phyloP scores from a whole-genome alignment of 2,329 filamentous ascomycete genomes.

The Exophiala lecanii-corni region DNA sequence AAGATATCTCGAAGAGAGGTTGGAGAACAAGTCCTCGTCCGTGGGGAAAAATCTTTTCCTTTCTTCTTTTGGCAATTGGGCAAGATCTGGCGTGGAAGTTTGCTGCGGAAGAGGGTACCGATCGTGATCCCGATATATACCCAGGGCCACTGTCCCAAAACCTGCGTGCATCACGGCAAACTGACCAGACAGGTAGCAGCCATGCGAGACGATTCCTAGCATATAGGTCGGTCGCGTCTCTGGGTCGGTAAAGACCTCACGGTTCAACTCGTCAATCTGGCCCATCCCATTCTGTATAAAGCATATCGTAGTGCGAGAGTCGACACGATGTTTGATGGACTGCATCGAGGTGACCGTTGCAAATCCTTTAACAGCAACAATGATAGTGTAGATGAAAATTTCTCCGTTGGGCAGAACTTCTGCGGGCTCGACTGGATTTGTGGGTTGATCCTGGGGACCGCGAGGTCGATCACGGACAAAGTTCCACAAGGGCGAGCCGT shows the following conservation, averaged over 20 bases:
- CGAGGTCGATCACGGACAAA: slow-evolving; percentile 25
- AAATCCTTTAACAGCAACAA: slow-evolving; percentile 72
- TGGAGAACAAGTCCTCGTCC: slow-evolving; percentile 24
- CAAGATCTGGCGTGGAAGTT: slow-evolving; percentile 11
- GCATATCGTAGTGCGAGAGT: slow-evolving; percentile 64
- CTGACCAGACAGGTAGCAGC: slow-evolving; percentile 43
- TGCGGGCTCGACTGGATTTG: slow-evolving; percentile 16
- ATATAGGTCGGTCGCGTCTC: slow-evolving; percentile 68
- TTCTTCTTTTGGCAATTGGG: slow-evolving; percentile 23
- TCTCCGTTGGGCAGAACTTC: slow-evolving; percentile 30
- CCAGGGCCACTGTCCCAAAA: slow-evolving; percentile 55
- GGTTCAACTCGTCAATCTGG: slow-evolving; percentile 71
- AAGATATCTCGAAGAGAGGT: slow-evolving; percentile 52
- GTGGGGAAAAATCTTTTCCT: slow-evolving; percentile 20
- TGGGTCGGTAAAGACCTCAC: slow-evolving; percentile 63
- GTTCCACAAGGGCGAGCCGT: slow-evolving; percentile 7
- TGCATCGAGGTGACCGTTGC: slow-evolving; percentile 63
- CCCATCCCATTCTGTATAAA: slow-evolving; percentile 81
- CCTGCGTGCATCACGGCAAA: slow-evolving; percentile 56
- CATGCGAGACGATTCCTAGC: slow-evolving; percentile 62
- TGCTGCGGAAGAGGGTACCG: slow-evolving; percentile 21
- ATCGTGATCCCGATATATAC: slow-evolving; percentile 43
- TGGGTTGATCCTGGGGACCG: slow-evolving; percentile 4
- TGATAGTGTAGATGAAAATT: slow-evolving; percentile 64
- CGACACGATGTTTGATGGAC: slow-evolving; percentile 62